Conservation (phyloP, 805 yeast species). For the Yarrowia osloensis region DNA sequence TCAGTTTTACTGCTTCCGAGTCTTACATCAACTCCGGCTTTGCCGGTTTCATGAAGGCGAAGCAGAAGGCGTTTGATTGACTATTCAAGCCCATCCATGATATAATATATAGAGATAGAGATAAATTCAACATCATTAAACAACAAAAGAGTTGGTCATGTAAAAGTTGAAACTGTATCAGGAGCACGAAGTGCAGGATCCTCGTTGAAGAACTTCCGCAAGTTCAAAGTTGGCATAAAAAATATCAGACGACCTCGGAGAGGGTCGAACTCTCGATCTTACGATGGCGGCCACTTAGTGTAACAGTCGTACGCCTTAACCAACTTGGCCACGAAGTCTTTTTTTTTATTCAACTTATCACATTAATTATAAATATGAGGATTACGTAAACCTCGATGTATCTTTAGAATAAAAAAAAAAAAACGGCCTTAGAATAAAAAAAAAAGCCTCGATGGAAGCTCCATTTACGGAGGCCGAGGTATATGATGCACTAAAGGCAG, state of each 20-base stretch:
- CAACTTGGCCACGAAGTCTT: neutral
- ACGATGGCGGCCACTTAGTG: conserved; percentile 13
- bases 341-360: too few species aligned
- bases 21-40: conserved; percentile 25
- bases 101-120: conserved; percentile 27
- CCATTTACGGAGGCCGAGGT: too few species aligned
- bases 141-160: neutral
- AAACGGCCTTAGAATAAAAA: too few species aligned
- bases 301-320: conserved; percentile 24
- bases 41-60: conserved; percentile 23
- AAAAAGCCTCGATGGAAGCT: too few species aligned
- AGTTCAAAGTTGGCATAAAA: neutral
- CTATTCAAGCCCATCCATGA: neutral
- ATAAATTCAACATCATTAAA: neutral
- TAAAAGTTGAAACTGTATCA: too few species aligned
- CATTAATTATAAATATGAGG: too few species aligned
- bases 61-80: conserved; percentile 22
- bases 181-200: too few species aligned
- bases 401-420: too few species aligned
- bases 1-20: conserved; percentile 22
- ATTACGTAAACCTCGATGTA: too few species aligned
- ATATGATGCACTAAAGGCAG: too few species aligned
- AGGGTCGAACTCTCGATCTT: conserved; percentile 30
- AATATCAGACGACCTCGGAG: conserved; percentile 33
- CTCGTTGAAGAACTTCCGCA: too few species aligned